Conservation (phyloP, 345 rosid species). For the thale cress (Arabidopsis thaliana) region DNA sequence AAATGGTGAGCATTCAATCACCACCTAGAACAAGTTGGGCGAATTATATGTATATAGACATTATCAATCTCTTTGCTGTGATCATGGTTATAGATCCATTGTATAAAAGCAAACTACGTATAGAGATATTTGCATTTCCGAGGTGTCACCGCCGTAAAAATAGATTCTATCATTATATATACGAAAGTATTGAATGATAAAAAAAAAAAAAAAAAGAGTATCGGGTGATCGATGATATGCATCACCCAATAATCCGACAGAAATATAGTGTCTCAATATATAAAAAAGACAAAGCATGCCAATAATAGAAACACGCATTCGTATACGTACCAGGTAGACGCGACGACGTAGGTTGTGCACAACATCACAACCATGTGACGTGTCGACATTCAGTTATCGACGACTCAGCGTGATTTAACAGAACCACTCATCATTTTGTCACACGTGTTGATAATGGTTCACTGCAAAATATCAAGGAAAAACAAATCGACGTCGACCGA, state of each 20-base stretch:
- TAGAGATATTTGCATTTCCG: constrained; percentile 17
- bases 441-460: constrained; percentile 8
- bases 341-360: background rate
- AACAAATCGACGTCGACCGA: constrained; percentile 5
- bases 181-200: background rate
- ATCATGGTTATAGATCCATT: constrained; percentile 1
- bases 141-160: constrained; percentile 10
- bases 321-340: background rate
- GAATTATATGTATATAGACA: background rate
- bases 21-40: background rate
- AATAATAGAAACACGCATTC: constrained; percentile 11
- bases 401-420: constrained; percentile 21
- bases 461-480: background rate
- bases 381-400: constrained; percentile 3
- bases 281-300: constrained; percentile 25
- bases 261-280: constrained; percentile 20
- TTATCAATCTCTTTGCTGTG: background rate
- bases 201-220: too few species aligned
- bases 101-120: constrained; percentile 5
- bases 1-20: constrained; percentile 3
- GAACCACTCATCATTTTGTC: background rate
- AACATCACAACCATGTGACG: constrained; percentile 10
- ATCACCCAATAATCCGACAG: constrained; percentile 22
- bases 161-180: too few species aligned
- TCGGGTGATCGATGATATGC: background rate